Conservation (phyloP, 768 basidiomycete genomes). For the Tricholoma terreum region DNA sequence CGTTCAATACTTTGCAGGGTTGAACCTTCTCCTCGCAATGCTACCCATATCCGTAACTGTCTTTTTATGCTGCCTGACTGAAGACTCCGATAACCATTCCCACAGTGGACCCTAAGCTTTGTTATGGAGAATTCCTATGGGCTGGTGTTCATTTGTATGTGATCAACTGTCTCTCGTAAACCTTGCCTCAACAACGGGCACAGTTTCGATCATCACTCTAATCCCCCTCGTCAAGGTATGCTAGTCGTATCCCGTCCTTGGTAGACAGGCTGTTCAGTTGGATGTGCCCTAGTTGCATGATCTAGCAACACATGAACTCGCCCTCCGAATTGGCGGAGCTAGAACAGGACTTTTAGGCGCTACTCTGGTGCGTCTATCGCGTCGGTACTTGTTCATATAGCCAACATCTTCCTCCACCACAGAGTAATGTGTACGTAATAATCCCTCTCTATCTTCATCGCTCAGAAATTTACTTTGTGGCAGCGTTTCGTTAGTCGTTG, state of each 20-base stretch:
- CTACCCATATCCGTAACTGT: slow-evolving; percentile 64
- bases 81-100: neutral
- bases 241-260: neutral
- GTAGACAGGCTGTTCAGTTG: neutral
- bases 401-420: neutral
- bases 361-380: slow-evolving; percentile 54
- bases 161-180: neutral
- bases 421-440: slow-evolving; percentile 67
- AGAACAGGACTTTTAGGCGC: slow-evolving; percentile 80
- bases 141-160: slow-evolving; percentile 58
- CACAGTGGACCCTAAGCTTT: slow-evolving; percentile 57
- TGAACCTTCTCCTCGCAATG: slow-evolving; percentile 65
- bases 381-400: slow-evolving; percentile 1
- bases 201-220: slow-evolving; percentile 67
- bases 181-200: neutral
- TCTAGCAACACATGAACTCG: slow-evolving; percentile 68
- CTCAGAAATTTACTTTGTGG: neutral
- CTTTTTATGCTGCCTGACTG: neutral
- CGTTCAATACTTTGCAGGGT: slow-evolving; percentile 42
- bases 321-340: slow-evolving; percentile 71
- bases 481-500: slow-evolving; percentile 67
- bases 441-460: neutral
- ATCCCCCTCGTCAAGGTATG: slow-evolving; percentile 75
- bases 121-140: slow-evolving; percentile 46
- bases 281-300: slow-evolving; percentile 59